Conservation (phyloP, 108 stramenopile species). For the Skeletonema marinoi region DNA sequence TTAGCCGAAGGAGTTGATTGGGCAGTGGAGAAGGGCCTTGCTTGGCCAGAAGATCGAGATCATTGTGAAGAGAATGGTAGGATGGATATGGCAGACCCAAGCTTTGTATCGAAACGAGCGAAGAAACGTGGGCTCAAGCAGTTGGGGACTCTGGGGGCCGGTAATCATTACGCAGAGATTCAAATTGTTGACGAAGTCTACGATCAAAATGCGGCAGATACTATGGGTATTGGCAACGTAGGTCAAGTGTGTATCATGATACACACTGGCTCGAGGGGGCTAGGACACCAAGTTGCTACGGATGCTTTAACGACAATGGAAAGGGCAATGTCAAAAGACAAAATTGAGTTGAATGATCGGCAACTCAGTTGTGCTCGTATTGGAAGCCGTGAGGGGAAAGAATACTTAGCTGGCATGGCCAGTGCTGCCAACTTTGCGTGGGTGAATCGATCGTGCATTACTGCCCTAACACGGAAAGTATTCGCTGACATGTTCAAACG, state of each 20-base stretch:
- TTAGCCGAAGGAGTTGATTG: constrained; percentile 85
- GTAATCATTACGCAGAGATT: constrained; percentile 89
- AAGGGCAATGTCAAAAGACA: constrained; percentile 76
- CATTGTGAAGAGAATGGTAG: constrained; percentile 70
- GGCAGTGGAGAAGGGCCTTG: constrained; percentile 74
- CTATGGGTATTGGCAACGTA: constrained; percentile 71
- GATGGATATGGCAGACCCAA: constrained; percentile 70
- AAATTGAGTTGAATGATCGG: constrained; percentile 73
- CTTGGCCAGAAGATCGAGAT: constrained; percentile 89
- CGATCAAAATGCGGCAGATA: constrained; percentile 62
- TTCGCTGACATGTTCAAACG: constrained; percentile 80
- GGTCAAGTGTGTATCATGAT: constrained; percentile 88
- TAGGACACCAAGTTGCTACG: constrained; percentile 91
- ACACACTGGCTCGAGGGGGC: constrained; percentile 77
- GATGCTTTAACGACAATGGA: constrained; percentile 86
- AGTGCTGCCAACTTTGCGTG: constrained; percentile 91
- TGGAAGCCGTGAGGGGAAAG: constrained; percentile 72
- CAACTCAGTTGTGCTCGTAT: constrained; percentile 87
- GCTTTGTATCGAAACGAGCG: constrained; percentile 63
- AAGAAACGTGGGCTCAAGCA: constrained; percentile 87
- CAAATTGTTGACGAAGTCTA: constrained; percentile 87
- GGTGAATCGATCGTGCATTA: constrained; percentile 86
- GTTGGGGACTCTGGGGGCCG: constrained; percentile 83
- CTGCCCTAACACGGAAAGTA: constrained; percentile 74
- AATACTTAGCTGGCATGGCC: constrained; percentile 76